A percentile compares a stretch with the other conserved stretches of the same genome.
These are phyloP conservation scores for Byssothecium circinans DNA, from an alignment of 2,329 filamentous ascomycete genomes.

Conservation along the genomic window DNA sequence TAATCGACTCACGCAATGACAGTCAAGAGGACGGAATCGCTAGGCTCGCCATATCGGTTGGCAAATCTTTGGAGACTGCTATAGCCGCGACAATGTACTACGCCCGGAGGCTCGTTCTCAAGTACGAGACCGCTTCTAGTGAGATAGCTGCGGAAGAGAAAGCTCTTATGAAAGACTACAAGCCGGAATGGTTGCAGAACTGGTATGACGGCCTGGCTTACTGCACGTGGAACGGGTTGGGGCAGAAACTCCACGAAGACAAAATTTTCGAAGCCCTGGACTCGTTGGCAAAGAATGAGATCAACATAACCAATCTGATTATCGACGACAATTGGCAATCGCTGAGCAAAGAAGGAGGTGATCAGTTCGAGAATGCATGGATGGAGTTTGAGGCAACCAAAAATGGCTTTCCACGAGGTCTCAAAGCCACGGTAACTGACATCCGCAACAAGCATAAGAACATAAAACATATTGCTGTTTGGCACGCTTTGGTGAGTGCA, in stretches of 20 bases:
- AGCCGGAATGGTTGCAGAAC: constrained; percentile 72
- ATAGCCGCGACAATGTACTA: constrained; percentile 85
- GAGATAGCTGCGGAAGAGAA: constrained; percentile 53
- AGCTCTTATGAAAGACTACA: constrained; percentile 53
- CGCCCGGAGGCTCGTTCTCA: constrained; percentile 66
- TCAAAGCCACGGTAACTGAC: constrained; percentile 69
- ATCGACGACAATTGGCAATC: constrained; percentile 90
- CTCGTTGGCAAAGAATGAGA: constrained; percentile 67
- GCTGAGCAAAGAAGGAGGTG: constrained; percentile 50
- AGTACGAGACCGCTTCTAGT: constrained; percentile 47
- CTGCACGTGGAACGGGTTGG: constrained; percentile 95
- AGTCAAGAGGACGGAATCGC: constrained; percentile 57
- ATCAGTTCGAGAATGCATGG: constrained; percentile 57
- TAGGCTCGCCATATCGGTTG: constrained; percentile 69
- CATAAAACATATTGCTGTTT: constrained; percentile 84
- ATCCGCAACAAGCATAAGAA: constrained; percentile 71
- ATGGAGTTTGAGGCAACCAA: constrained; percentile 83
- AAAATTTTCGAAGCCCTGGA: constrained; percentile 78
- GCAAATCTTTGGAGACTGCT: constrained; percentile 72
- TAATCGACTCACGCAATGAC: constrained; percentile 74
- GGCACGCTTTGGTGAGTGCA: constrained; percentile 74
- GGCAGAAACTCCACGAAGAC: constrained; percentile 77
- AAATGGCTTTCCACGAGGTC: constrained; percentile 74
- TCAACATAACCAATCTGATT: constrained; percentile 81
- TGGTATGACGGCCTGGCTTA: constrained; percentile 95